A percentile compares a stretch with the other conserved stretches of the same genome.
These are phyloP conservation scores for Candida bentonensis DNA, from an alignment of 805 yeast species.

Conservation along the genomic window DNA sequence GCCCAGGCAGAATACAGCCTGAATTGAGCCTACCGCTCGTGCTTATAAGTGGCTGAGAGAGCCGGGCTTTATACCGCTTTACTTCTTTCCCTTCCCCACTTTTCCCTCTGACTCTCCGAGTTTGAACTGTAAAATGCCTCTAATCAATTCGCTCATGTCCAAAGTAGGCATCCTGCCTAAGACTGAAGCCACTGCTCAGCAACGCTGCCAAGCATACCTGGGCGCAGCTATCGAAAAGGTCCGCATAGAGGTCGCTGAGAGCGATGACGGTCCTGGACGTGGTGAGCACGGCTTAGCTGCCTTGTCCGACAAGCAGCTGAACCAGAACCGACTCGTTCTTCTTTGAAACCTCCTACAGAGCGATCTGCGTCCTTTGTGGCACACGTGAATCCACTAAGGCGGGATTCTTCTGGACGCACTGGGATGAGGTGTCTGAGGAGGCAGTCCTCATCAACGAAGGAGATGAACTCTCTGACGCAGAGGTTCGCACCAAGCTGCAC, in stretches of 20 bases:
- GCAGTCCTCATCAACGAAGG: slow-evolving; percentile 11
- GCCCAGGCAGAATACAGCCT: too few relatives aligned
- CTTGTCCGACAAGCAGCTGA: slow-evolving; percentile 7
- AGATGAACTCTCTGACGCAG: slow-evolving; percentile 7
- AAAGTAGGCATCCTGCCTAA: slow-evolving; percentile 19
- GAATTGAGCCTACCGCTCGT: too few relatives aligned
- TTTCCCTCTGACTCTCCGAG: too few relatives aligned
- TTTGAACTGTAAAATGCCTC: slow-evolving; percentile 13
- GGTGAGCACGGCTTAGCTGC: slow-evolving; percentile 7
- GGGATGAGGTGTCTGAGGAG: slow-evolving; percentile 21
- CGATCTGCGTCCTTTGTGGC: slow-evolving; percentile 12
- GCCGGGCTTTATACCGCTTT: too few relatives aligned
- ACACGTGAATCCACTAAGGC: slow-evolving; percentile 12
- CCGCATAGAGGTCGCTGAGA: slow-evolving; percentile 7
- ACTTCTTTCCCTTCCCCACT: too few relatives aligned
- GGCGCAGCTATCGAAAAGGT: slow-evolving; percentile 10
- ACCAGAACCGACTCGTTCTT: slow-evolving; percentile 10
- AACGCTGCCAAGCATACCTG: slow-evolving; percentile 18
- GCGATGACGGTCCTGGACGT: slow-evolving; percentile 5
- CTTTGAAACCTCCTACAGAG: slow-evolving; percentile 9
- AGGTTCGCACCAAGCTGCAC: slow-evolving; percentile 11
- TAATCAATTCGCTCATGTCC: slow-evolving; percentile 11
- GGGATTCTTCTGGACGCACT: slow-evolving; percentile 22
- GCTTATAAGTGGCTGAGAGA: too few relatives aligned
- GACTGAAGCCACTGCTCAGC: slow-evolving; percentile 21